These are phyloP conservation scores for Salicornia ramosissima DNA, from an alignment of 148 eudicot species.

Conservation along the genomic window DNA sequence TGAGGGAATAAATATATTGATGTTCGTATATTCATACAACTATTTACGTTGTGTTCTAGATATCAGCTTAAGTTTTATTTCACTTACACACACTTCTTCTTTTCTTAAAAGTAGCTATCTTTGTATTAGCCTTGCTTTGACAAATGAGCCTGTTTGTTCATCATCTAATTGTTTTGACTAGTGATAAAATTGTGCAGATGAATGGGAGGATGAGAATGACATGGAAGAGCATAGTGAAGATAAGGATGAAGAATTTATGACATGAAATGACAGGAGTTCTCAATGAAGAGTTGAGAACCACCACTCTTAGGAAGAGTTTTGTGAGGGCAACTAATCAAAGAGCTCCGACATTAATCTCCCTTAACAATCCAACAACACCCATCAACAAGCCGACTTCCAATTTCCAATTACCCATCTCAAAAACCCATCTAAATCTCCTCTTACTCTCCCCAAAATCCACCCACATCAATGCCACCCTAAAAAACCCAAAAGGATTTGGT, in stretches of 20 bases:
- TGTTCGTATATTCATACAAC: no score
- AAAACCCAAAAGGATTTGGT: slow-evolving; percentile 70
- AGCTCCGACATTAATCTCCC: slow-evolving; percentile 17
- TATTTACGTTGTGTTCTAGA: no score
- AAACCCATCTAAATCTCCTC: slow-evolving; percentile 4
- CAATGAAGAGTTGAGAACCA: slow-evolving; percentile 56
- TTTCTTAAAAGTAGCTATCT: neutral
- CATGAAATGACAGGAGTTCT: slow-evolving; percentile 55
- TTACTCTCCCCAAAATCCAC: slow-evolving; percentile 18
- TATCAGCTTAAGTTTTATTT: no score
- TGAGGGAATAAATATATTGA: no score
- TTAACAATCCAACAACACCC: slow-evolving; percentile 14
- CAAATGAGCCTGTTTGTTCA: no score
- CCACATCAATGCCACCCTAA: slow-evolving; percentile 49
- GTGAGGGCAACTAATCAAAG: slow-evolving; percentile 57
- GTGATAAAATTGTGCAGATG: slow-evolving; percentile 39
- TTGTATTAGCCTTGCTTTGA: neutral
- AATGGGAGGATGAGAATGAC: slow-evolving; percentile 64
- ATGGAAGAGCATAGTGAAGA: slow-evolving; percentile 32
- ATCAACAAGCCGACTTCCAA: slow-evolving; percentile 25
- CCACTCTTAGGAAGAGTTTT: slow-evolving; percentile 70
- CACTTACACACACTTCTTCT: neutral
- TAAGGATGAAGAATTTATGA: slow-evolving; percentile 49
- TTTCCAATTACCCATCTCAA: slow-evolving; percentile 24
- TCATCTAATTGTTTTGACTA: slow-evolving; percentile 4